Base-by-base conservation (phyloP, 257 asterid genomes). In the Scutellaria barbata region DNA sequence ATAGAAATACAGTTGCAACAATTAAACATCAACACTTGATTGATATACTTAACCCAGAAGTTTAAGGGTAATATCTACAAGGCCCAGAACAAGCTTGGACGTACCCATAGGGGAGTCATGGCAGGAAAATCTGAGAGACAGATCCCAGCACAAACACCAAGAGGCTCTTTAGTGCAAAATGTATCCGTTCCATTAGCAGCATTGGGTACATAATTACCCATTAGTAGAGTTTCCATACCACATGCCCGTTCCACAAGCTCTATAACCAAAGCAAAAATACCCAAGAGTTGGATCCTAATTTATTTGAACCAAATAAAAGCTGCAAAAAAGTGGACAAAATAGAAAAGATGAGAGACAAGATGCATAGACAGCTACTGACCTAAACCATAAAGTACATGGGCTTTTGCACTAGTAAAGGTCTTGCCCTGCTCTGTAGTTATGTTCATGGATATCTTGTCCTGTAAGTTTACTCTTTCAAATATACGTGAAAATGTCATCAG, bases 131-230 rank as follows among this genome's bases (percentile, higher is more conserved):
- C 76, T 5, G 73, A 63, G 51, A 75, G 79, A 72, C 85, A 80
- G 59, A 82, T 80, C 57, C 87, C 87, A 74, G 85, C 84, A 83
- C 85, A 83, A 25, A 83, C 87, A 74, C 85, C 87, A 80, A 83
- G 78, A 45, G 87, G 87, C 66, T 83, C 87, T 75, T 83, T 68
- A 9, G 77, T 60, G 64, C 83, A 80, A 56, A 62, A 75, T 13
- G 81, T 77, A 74, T 83, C 87, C 11, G 77, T 74, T 75, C 85
- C 85, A 63, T 42, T 61, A 57, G 83, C 54, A 55, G 80, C 83
- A 74, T 80, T 74, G 35, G 85, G 81, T 13, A 83, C 51, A 18
- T 80, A 80, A 69, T 83, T 75, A 51, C 87, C 87, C 80, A 65
- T 75, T 69, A 74, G 85, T 37, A 71, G 72, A 63, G 85, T 71